A percentile compares a stretch with the other conserved stretches of the same genome.
Conservation (phyloP, 2,329 filamentous ascomycete species). For the Epichloe festucae region DNA sequence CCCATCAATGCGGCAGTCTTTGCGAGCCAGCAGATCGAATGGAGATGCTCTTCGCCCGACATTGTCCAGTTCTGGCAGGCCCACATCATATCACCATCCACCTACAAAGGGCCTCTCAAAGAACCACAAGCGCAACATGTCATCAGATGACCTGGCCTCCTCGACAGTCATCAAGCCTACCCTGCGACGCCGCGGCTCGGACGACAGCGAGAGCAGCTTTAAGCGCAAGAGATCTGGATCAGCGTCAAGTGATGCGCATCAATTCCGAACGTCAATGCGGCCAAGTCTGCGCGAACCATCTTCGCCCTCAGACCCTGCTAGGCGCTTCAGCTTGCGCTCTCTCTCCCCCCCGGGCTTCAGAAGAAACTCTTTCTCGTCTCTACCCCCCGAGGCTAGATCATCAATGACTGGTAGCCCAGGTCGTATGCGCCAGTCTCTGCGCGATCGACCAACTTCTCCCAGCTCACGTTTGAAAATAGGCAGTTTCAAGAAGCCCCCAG, state of each 20-base stretch:
- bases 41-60: constrained; percentile 3
- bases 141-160: constrained; percentile 12
- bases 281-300: constrained; percentile 12
- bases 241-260: constrained; percentile 31
- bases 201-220: constrained; percentile 73
- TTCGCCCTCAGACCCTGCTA: constrained; percentile 25
- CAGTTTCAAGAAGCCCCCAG: constrained; percentile 27
- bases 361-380: constrained; percentile 26
- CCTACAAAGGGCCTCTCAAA: constrained; percentile 7
- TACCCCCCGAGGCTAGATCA: constrained; percentile 22
- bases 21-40: constrained; percentile 10
- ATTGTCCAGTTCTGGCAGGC: constrained; percentile 10
- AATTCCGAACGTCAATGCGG: constrained; percentile 66
- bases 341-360: constrained; percentile 54
- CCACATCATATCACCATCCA: constrained; percentile 18
- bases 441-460: constrained; percentile 22
- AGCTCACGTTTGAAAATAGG: constrained; percentile 25
- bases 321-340: constrained; percentile 58
- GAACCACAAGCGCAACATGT: constrained; percentile 13
- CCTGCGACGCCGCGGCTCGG: constrained; percentile 43
- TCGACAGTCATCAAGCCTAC: constrained; percentile 16
- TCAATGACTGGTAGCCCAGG: constrained; percentile 9
- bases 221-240: constrained; percentile 43
- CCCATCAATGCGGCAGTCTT: constrained; percentile 12
- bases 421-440: constrained; percentile 34